phyloP scores from a whole-genome alignment of 805 yeast genomes.

The Hanseniaspora taiwanica region DNA sequence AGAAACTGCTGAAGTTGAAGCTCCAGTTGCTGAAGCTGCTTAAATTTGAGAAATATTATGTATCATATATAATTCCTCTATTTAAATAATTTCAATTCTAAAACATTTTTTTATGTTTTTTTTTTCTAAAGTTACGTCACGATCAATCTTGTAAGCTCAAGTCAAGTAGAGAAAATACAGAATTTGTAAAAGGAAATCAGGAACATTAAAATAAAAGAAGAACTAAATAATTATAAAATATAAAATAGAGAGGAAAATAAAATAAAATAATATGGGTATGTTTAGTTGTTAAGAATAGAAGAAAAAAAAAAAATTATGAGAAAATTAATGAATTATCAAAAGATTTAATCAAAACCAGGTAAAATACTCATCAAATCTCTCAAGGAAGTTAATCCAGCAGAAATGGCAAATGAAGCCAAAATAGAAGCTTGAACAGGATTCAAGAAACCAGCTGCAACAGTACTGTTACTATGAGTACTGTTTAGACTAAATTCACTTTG shows the following conservation, averaged over 20 bases:
- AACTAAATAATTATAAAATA: too few relatives aligned
- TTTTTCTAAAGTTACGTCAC: too few relatives aligned
- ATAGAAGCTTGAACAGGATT: conserved; percentile 22
- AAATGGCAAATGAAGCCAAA: conserved; percentile 18
- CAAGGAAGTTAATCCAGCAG: conserved; percentile 12
- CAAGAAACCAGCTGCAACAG: conserved; percentile 20
- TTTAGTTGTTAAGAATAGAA: too few relatives aligned
- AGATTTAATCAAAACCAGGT: conserved; percentile 3
- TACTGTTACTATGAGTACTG: conserved; percentile 10
- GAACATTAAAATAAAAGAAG: too few relatives aligned
- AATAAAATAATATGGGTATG: too few relatives aligned
- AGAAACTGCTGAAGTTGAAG: conserved; percentile 12
- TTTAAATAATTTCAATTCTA: not conserved
- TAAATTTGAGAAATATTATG: too few relatives aligned
- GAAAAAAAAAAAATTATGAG: too few relatives aligned
- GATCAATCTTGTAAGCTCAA: too few relatives aligned
- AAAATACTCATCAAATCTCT: conserved; percentile 3
- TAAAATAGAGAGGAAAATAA: too few relatives aligned
- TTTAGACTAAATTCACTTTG: conserved; percentile 10
- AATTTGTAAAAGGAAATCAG: too few relatives aligned
- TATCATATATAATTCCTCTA: not conserved
- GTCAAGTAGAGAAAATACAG: too few relatives aligned
- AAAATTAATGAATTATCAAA: too few relatives aligned
- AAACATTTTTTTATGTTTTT: not conserved
- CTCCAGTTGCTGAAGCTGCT: conserved; percentile 12